A percentile compares a stretch with the other conserved stretches of the same genome.
Evolutionary conservation across 441 rosid species (phyloP).

Genomic region (Populus tomentosa): DNA sequence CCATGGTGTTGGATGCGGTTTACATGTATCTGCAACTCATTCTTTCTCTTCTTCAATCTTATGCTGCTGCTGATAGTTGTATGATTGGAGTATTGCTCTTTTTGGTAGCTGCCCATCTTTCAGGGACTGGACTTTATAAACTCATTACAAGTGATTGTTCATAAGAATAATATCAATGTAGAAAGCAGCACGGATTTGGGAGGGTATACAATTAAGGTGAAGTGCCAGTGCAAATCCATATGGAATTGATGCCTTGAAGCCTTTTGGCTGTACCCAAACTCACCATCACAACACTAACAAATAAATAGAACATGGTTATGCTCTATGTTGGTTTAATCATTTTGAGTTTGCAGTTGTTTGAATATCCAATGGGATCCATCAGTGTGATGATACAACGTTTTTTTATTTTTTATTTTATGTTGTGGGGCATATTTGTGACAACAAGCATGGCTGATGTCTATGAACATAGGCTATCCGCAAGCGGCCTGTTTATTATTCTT

Average conservation of each 20-base stretch:
- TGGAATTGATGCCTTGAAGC: background rate
- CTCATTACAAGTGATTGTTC: background rate
- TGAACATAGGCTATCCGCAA: background rate
- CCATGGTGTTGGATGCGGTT: background rate
- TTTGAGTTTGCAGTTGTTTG: no score
- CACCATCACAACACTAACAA: no score
- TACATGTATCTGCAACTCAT: background rate
- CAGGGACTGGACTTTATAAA: background rate
- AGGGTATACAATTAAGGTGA: background rate
- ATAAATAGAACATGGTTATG: background rate
- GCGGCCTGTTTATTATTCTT: no score
- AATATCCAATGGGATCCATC: no score
- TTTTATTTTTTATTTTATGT: background rate
- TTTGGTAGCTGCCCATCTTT: background rate
- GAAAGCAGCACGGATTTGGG: background rate
- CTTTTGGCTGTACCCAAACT: background rate
- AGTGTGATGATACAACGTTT: no score
- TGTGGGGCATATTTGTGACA: background rate
- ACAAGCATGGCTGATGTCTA: background rate
- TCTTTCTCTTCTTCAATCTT: background rate
- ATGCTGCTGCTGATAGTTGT: background rate
- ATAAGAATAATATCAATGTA: background rate
- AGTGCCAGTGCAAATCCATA: background rate
- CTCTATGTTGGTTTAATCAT: no score
- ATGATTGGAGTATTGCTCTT: background rate